A percentile compares a stretch with the other conserved stretches of the same genome.
phyloP scores from a whole-genome alignment of 306 rosid genomes.

The Medicago truncatula region MtrunA17r5.0-ANR NC_053046.1:29205001-29205500 shows the following conservation, averaged over 20 bases:
- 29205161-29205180: not conserved
- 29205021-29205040: conserved; percentile 12
- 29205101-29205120: conserved; percentile 13
- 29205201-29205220: not conserved
- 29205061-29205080: conserved; percentile 43
- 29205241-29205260: not conserved
- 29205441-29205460: not conserved
- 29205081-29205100: conserved; percentile 17
- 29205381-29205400: not conserved
- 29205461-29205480: not conserved
- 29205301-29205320: not conserved
- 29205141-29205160: not conserved
- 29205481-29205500: not conserved
- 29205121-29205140: not conserved
- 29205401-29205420: not conserved
- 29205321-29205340: not conserved
- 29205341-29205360: not conserved
- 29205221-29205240: not conserved
- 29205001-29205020: conserved; percentile 31
- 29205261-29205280: not conserved
- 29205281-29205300: not conserved
- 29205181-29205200: not conserved
- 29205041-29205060: conserved; percentile 31
- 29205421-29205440: not conserved
- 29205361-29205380: not conserved